A percentile compares a stretch with the other conserved stretches of the same genome.
phyloP scores from a whole-genome alignment of 768 basidiomycete genomes.

The Suillus occidentalis region DNA sequence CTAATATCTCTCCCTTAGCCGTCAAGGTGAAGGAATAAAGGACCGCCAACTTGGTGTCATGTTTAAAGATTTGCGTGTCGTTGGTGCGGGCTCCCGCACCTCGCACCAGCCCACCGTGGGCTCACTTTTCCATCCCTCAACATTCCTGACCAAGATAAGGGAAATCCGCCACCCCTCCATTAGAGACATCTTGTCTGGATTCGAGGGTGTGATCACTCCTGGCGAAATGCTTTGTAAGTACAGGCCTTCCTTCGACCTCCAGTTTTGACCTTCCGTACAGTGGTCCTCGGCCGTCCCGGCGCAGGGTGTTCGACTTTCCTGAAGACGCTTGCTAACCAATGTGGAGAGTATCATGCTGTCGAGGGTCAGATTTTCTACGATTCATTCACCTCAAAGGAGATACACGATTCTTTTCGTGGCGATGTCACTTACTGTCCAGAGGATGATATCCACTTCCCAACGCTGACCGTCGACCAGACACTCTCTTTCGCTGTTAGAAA shows the following conservation, averaged over 20 bases:
- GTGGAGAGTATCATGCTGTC: constrained; percentile 64
- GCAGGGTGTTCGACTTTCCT: constrained; percentile 85
- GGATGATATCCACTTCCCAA: constrained; percentile 86
- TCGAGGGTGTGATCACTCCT: constrained; percentile 56
- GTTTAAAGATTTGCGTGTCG: constrained; percentile 60
- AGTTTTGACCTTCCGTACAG: constrained; percentile 32
- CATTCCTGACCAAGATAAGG: constrained; percentile 44
- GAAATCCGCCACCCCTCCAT: constrained; percentile 58
- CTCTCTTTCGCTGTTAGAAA: constrained; percentile 67
- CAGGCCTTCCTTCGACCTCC: neutral
- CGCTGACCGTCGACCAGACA: constrained; percentile 77
- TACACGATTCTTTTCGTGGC: constrained; percentile 67
- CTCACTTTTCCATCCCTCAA: constrained; percentile 58
- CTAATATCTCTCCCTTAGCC: constrained; percentile 31
- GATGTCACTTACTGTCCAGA: constrained; percentile 82
- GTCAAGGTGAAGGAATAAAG: constrained; percentile 48
- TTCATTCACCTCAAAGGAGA: constrained; percentile 63
- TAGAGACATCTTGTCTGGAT: constrained; percentile 52
- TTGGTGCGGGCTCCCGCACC: constrained; percentile 56
- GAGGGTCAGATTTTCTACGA: constrained; percentile 76
- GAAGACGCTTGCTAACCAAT: constrained; percentile 80
- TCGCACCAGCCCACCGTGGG: constrained; percentile 59
- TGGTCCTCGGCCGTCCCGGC: constrained; percentile 84
- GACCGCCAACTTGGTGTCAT: constrained; percentile 58
- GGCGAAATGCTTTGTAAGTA: constrained; percentile 73